phyloP scores from a whole-genome alignment of 108 stramenopile species.

The Fistulifera pelliculosa region DNA sequence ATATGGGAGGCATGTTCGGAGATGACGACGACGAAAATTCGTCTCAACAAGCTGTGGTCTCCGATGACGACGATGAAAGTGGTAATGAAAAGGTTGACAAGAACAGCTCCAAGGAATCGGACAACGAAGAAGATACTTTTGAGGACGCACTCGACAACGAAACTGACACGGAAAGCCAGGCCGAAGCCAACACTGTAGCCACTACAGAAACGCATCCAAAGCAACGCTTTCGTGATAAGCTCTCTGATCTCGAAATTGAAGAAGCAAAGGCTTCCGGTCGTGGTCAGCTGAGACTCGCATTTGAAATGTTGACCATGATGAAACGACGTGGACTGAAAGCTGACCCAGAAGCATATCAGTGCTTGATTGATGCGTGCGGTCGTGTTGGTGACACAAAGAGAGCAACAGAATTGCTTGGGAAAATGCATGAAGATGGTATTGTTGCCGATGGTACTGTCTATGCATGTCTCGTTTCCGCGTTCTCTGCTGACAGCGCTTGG shows the following conservation, averaged over 20 bases:
- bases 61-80: slow-evolving; percentile 10
- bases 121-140: neutral
- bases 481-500: slow-evolving; percentile 72
- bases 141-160: slow-evolving; percentile 7
- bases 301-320: slow-evolving; percentile 83
- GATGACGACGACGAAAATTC: slow-evolving; percentile 3
- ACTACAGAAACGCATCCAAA: slow-evolving; percentile 23
- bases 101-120: too few species aligned
- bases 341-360: slow-evolving; percentile 75
- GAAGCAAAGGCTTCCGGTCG: slow-evolving; percentile 72
- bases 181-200: neutral
- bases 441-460: slow-evolving; percentile 81
- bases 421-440: slow-evolving; percentile 84
- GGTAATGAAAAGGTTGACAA: neutral
- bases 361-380: slow-evolving; percentile 78
- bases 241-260: slow-evolving; percentile 62
- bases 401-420: slow-evolving; percentile 57
- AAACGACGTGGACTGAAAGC: slow-evolving; percentile 63
- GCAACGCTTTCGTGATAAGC: slow-evolving; percentile 58
- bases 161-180: neutral
- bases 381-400: slow-evolving; percentile 77
- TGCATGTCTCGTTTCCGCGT: slow-evolving; percentile 75
- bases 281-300: slow-evolving; percentile 64
- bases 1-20: slow-evolving; percentile 23
- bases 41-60: neutral